Evolutionary conservation across 768 basidiomycete species (phyloP).

Genomic region (Serendipita sp.): DNA sequence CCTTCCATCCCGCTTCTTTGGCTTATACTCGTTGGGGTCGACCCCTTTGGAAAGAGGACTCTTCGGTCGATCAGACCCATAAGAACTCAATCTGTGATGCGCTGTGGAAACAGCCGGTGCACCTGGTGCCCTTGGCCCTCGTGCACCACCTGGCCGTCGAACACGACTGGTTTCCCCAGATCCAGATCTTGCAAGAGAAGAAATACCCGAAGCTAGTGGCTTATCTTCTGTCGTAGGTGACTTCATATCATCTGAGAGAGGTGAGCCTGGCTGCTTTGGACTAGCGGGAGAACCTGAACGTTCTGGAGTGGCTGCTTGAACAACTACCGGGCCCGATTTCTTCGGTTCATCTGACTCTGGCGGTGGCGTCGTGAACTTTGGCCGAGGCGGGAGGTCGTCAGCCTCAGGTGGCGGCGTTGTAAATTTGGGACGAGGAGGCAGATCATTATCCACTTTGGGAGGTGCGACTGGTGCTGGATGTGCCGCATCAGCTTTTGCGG

Average conservation of each 20-base stretch:
- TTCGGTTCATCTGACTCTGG: constrained; percentile 3
- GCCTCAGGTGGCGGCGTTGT: constrained; percentile 10
- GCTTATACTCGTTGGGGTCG: constrained; percentile 14
- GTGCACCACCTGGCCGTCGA: constrained; percentile 34
- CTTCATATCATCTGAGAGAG: constrained; percentile 12
- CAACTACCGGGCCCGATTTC: constrained; percentile 19
- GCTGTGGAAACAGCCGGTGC: constrained; percentile 10
- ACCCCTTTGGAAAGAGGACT: constrained; percentile 20
- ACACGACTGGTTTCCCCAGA: constrained; percentile 25
- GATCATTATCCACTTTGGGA: constrained; percentile 11
- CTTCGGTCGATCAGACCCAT: constrained; percentile 27
- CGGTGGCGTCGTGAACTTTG: constrained; percentile 6
- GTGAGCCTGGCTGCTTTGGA: constrained; percentile 21
- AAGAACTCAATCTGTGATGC: constrained; percentile 12
- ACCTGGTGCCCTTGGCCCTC: constrained; percentile 29
- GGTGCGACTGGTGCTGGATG: not conserved
- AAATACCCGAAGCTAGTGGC: constrained; percentile 9
- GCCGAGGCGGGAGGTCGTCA: constrained; percentile 2
- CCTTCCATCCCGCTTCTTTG: constrained; percentile 20
- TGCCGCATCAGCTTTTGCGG: constrained; percentile 2
- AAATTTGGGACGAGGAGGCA: constrained; percentile 3
- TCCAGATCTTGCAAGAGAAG: constrained; percentile 30
- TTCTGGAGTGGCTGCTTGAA: constrained; percentile 34
- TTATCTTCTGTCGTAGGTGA: constrained; percentile 14
- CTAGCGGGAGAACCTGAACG: constrained; percentile 21